phyloP scores from a whole-genome alignment of 768 basidiomycete species.

The Boletus sp. region DNA sequence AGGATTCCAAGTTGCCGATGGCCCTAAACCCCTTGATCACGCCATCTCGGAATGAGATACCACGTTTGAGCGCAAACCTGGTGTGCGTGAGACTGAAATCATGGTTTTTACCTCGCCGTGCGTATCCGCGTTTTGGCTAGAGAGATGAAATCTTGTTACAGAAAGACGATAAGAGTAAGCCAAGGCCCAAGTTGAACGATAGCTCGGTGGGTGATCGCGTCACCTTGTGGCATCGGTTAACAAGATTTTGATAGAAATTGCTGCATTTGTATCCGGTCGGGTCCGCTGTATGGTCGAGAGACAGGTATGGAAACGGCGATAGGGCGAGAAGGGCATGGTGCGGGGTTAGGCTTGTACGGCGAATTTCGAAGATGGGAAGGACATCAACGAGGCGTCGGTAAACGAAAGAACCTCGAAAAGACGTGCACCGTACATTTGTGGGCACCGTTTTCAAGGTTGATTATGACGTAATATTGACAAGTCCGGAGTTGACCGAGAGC shows the following conservation, averaged over 20 bases:
- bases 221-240: background rate
- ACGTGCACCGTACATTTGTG: too few relatives aligned
- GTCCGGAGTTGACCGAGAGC: slow-evolving; percentile 24
- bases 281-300: background rate
- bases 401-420: background rate
- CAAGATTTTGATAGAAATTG: background rate
- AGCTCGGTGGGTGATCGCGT: background rate
- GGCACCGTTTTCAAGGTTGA: too few relatives aligned
- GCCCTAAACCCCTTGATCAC: background rate
- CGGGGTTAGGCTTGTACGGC: slow-evolving; percentile 9
- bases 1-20: background rate
- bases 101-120: background rate
- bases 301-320: background rate
- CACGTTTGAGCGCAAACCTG: background rate
- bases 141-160: background rate
- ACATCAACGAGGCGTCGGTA: slow-evolving; percentile 4
- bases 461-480: slow-evolving; percentile 15
- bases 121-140: too few relatives aligned
- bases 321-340: background rate
- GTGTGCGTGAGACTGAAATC: background rate
- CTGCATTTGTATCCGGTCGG: background rate
- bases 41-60: background rate
- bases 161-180: background rate
- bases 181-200: too few relatives aligned
- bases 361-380: slow-evolving; percentile 2